phyloP scores from a whole-genome alignment of 1,284 basidiomycete species.

The Phellinidium pouzarii region DNA sequence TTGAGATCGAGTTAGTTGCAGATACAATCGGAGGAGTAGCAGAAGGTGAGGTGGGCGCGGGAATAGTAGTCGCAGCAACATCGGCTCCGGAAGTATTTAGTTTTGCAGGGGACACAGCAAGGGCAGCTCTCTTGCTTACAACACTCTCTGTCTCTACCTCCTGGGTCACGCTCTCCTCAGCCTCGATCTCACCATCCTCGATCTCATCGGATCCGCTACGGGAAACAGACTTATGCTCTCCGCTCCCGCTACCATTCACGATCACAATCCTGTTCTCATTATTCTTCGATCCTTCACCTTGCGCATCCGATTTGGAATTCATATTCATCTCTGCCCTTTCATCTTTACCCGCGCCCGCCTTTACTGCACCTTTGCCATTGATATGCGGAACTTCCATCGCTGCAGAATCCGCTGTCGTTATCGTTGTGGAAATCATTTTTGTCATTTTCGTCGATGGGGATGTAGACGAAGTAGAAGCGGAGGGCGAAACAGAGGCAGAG shows the following conservation, averaged over 20 bases:
- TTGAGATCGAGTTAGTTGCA: background rate
- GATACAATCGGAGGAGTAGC: background rate
- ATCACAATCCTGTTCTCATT: background rate
- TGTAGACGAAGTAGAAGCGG: too few relatives aligned
- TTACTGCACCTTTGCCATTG: background rate
- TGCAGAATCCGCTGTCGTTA: background rate
- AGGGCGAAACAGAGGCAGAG: background rate
- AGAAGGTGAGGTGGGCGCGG: background rate
- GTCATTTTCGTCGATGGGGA: too few relatives aligned
- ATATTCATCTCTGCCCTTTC: background rate
- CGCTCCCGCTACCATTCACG: background rate
- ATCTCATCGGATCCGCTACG: background rate
- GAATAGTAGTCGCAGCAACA: background rate
- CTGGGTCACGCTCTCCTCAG: background rate
- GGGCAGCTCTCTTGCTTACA: too few relatives aligned
- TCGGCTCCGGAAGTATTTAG: background rate
- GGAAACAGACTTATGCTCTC: background rate
- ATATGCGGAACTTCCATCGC: background rate
- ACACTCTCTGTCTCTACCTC: background rate
- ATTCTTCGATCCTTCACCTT: background rate
- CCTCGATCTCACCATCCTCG: background rate
- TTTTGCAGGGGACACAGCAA: too few relatives aligned
- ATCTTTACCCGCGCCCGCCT: background rate
- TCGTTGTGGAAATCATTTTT: too few relatives aligned
- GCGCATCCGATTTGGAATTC: background rate